These are phyloP conservation scores for Colletotrichum sp. DNA, from an alignment of 2,329 filamentous ascomycete species.

Conservation along the genomic window DNA sequence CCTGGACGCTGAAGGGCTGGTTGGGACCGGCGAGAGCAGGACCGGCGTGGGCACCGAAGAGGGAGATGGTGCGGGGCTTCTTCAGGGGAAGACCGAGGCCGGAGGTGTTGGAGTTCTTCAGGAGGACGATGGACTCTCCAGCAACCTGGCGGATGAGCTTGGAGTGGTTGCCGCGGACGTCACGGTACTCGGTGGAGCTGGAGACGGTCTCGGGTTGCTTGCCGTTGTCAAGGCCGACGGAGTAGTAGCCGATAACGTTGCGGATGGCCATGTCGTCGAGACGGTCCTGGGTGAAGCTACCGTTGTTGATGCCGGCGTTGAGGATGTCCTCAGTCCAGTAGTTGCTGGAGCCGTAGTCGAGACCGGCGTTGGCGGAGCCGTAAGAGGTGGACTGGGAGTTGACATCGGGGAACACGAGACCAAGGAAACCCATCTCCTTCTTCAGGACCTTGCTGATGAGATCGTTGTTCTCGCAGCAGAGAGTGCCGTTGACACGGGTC, in stretches of 20 bases:
- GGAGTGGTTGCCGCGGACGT: constrained; percentile 13
- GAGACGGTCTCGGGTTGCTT: constrained; percentile 64
- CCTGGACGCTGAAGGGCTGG: constrained; percentile 5
- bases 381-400: constrained; percentile 60
- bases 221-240: constrained; percentile 58
- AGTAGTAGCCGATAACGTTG: constrained; percentile 58
- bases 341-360: constrained; percentile 61
- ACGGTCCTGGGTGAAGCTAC: constrained; percentile 59
- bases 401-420: constrained; percentile 28
- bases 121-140: constrained; percentile 68
- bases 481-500: constrained; percentile 57
- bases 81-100: constrained; percentile 61
- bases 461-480: background rate
- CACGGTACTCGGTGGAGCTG: constrained; percentile 50
- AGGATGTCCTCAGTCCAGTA: constrained; percentile 52
- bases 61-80: constrained; percentile 33
- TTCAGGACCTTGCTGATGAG: background rate
- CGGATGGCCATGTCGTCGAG: constrained; percentile 65
- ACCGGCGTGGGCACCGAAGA: constrained; percentile 5
- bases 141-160: constrained; percentile 11
- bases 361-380: constrained; percentile 50
- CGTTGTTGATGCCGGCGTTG: constrained; percentile 56
- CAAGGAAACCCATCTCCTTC: background rate
- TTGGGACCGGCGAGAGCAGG: background rate
- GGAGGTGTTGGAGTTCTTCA: constrained; percentile 70